Evolutionary conservation across 1,284 basidiomycete species (phyloP), one percentile per base, ranked within the genome.

Genomic region (Leccinum glutinopallens): DNA sequence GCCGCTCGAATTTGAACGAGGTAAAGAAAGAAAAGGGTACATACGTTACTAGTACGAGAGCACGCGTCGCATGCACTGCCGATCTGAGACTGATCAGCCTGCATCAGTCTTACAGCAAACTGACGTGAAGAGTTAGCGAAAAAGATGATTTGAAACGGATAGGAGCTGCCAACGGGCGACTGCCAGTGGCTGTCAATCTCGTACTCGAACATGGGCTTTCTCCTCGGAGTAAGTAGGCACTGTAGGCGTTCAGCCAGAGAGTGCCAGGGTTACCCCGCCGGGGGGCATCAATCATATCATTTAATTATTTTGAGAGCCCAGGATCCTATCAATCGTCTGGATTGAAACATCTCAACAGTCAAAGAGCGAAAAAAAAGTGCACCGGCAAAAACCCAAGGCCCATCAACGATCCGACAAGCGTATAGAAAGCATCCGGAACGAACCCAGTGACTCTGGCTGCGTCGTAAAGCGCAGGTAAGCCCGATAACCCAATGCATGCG

Each of bases 381-480:
- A 46, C 43, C 43, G 54, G 33, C 66, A 76, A 19, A 68, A 17
- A 70, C 60, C 75, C 73, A 77, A 1, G 72, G 68, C 33, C 37
- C 67, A 75, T 74, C 63, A 77, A 32, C 4, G 72, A 74, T n/a
- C 72, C 73, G 15, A 74, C 72, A 0, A 75, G 68, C n/a, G n/a
- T 22, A 67, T 64, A 8, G 75, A 76, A 9, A 74, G 60, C 53
- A 70, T 76, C 19, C 67, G 67, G 6, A 76, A 39, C 37, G 37
- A 59, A 55, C 35, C 35, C 35, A 13, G n/a, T n/a, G n/a, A n/a
- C 60, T 75, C 70, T 4, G 68, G 68, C 58, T 65, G 72, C 9
- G 54, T 49, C 46, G 19, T 60, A 0, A 56, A 7, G 0, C 74
- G 73, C 32, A 61, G 66, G 41, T 65, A 64, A 0, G 60, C 58